Evolutionary conservation across 1,284 basidiomycete genomes (phyloP), one percentile per base, ranked within the genome.

Genomic region (Porogramme epimiltina): DNA sequence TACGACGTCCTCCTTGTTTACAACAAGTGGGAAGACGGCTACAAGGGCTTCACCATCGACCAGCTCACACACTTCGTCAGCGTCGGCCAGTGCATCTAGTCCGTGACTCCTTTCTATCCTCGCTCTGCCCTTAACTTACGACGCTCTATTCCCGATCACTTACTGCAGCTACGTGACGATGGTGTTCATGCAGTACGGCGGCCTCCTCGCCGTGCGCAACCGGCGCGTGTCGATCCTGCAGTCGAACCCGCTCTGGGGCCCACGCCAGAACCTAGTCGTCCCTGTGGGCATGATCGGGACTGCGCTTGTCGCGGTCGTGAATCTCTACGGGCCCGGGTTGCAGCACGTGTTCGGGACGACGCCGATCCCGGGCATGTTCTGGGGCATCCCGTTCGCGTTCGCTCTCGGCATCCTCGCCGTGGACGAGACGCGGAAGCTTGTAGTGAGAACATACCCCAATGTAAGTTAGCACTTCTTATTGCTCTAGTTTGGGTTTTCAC

Each of bases 181-280:
- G 40, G 62, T 64, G 4, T 74, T 86, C 53, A 83, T 84, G 77
- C 87, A 89, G 70, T 87, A 81, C 75, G 82, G 75, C 59, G 69
- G 60, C 34, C 64, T 64, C 22, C 46, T 53, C 9, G 22, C 47
- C 5, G 49, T 51, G 22, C 53, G 55, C 22, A 55, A 56, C 42
- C 45, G 47, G 18, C 58, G 57, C 31, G 52, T 52, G 9, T 60
- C 50, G 5, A 52, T 59, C 19, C 49, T 58, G 31, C 50, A 58
- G 47, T 58, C 59, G 3, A 59, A 48, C 45, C 52, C 45, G 13
- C 31, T 58, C 44, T 71, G 78, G 60, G 84, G 79, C 56, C 67
- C 80, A 8, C 76, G 75, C 42, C 62, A 47, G 19, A 75, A 75
- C 54, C 43, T 69, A 33, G 57, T 67, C 10, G 66, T 75, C 2